Conservation (phyloP, 2,329 filamentous ascomycete genomes). For the Xylariaceae sp. region DNA sequence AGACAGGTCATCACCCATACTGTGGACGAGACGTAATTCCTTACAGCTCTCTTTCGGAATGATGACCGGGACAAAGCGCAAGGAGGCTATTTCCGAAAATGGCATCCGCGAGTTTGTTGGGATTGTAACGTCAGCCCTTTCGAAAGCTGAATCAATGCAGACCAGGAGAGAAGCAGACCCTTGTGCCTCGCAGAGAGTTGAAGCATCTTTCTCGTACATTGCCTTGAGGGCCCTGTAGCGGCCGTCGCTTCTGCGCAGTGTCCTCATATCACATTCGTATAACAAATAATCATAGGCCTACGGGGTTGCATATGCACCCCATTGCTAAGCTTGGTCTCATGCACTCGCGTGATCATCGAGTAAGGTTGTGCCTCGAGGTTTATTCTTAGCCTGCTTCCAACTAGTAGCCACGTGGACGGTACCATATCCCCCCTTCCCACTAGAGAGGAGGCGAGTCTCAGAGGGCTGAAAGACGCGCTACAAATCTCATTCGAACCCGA, state of each 20-base stretch:
- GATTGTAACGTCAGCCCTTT: constrained; percentile 1
- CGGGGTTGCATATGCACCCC: constrained; percentile 13
- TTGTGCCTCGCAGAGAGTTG: not conserved
- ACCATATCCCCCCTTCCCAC: constrained; percentile 1
- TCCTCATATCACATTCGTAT: constrained; percentile 2
- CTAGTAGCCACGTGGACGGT: constrained; percentile 15
- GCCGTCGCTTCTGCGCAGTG: too few relatives aligned
- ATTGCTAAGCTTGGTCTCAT: not conserved
- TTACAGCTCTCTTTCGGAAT: constrained; percentile 1
- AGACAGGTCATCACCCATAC: too few relatives aligned
- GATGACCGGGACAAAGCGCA: not conserved
- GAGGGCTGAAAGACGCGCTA: not conserved
- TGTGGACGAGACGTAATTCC: too few relatives aligned
- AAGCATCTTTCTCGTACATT: not conserved
- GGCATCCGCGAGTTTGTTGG: constrained; percentile 1
- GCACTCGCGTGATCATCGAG: constrained; percentile 9
- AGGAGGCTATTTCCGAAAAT: constrained; percentile 3
- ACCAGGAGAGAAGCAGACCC: constrained; percentile 6
- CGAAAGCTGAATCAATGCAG: constrained; percentile 13
- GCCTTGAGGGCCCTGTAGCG: too few relatives aligned
- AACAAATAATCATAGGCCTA: constrained; percentile 3
- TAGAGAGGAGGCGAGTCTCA: constrained; percentile 1
- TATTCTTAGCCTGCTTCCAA: constrained; percentile 11
- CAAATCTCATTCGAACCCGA: not conserved
- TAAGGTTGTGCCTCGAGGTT: constrained; percentile 9